phyloP scores from a whole-genome alignment of 495 filamentous ascomycete species.

The Penicillium robsamsonii region DNA sequence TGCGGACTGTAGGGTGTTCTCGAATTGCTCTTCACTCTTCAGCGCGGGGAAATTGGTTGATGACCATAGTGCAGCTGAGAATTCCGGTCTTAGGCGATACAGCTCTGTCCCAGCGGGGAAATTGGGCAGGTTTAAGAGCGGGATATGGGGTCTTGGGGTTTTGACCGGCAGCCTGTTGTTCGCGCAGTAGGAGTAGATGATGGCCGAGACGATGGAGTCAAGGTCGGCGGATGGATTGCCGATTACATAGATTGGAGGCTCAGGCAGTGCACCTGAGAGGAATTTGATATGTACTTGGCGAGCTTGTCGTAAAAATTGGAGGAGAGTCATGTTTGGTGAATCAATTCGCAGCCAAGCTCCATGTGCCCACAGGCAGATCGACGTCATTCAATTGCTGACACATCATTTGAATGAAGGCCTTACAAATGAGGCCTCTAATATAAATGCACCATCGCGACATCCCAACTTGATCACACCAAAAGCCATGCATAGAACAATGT shows the following conservation, averaged over 20 bases:
- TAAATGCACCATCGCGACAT: background rate
- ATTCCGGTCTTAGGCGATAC: slow-evolving; percentile 70
- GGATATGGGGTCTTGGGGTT: slow-evolving; percentile 63
- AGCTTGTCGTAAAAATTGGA: slow-evolving; percentile 42
- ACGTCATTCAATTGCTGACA: slow-evolving; percentile 11
- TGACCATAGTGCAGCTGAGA: slow-evolving; percentile 48
- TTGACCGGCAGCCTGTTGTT: slow-evolving; percentile 43
- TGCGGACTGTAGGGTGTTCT: slow-evolving; percentile 29
- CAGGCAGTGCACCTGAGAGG: slow-evolving; percentile 26
- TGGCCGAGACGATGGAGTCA: slow-evolving; percentile 82
- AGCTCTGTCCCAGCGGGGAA: slow-evolving; percentile 57
- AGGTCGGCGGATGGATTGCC: slow-evolving; percentile 65
- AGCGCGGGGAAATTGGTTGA: slow-evolving; percentile 34
- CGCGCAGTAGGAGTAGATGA: slow-evolving; percentile 83
- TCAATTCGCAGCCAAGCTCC: background rate
- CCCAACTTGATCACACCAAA: background rate
- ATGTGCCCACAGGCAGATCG: background rate
- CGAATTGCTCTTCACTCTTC: slow-evolving; percentile 26
- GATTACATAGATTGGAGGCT: slow-evolving; percentile 45
- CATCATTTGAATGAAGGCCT: background rate
- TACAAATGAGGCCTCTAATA: background rate
- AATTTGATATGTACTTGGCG: slow-evolving; percentile 37
- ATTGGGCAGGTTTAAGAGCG: slow-evolving; percentile 72
- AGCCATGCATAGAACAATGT: slow-evolving; percentile 3
- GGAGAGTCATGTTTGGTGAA: slow-evolving; percentile 25